Evolutionary conservation across 345 rosid genomes (phyloP).

Genomic region (Bruguiera parviflora): DNA sequence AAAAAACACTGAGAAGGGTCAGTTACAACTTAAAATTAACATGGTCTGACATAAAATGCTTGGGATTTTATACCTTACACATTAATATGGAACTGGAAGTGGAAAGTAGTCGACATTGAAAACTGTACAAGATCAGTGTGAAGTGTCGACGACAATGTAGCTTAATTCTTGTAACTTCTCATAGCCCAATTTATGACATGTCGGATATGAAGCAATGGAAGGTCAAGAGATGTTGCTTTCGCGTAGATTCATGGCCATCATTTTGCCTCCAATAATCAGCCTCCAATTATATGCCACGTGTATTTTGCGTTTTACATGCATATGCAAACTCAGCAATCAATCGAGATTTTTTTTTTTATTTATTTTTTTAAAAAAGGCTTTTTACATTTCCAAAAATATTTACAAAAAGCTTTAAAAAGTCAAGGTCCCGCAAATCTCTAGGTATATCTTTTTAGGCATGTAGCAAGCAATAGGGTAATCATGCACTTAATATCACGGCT

Average conservation of each 20-base stretch:
- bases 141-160: background rate
- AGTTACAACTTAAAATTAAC: too few relatives aligned
- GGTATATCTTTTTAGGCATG: background rate
- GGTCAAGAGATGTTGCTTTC: slow-evolving; percentile 16
- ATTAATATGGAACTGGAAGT: background rate
- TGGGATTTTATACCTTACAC: background rate
- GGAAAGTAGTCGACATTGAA: background rate
- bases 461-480: slow-evolving; percentile 6
- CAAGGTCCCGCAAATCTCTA: background rate
- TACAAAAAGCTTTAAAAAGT: background rate
- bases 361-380: too few relatives aligned
- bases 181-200: background rate
- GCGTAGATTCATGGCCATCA: slow-evolving; percentile 3
- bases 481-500: slow-evolving; percentile 13
- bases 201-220: background rate
- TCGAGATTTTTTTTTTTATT: too few relatives aligned
- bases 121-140: background rate
- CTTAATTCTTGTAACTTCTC: background rate
- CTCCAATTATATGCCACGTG: slow-evolving; percentile 7
- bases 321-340: too few relatives aligned
- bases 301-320: background rate
- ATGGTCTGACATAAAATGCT: background rate
- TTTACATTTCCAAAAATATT: too few relatives aligned
- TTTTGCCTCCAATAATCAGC: slow-evolving; percentile 7
- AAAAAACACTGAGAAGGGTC: too few relatives aligned